Conservation (phyloP, 176 grass and related monocot species). For the Musa beccarii region DNA sequence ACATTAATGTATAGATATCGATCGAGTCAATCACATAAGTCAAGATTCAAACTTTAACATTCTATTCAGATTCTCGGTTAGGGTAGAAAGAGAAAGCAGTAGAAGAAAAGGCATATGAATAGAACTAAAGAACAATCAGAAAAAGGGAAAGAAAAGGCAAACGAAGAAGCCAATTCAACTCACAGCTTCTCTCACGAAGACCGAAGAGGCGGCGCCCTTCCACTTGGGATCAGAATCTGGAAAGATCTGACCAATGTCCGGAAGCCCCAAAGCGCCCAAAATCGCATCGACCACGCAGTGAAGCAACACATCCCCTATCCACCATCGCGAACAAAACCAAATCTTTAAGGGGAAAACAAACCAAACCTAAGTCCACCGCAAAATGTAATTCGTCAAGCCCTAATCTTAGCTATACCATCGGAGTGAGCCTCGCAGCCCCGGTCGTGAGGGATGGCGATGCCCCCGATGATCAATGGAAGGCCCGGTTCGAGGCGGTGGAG, state of each 20-base stretch:
- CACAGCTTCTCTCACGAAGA: slow-evolving; percentile 88
- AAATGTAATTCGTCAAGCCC: not conserved
- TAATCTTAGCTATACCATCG: slow-evolving; percentile 39
- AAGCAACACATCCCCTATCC: slow-evolving; percentile 83
- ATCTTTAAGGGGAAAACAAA: not conserved
- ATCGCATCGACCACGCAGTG: slow-evolving; percentile 99
- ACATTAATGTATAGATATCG: not conserved
- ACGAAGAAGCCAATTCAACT: slow-evolving; percentile 15
- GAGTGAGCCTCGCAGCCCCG: slow-evolving; percentile 92
- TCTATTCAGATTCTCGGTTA: not conserved
- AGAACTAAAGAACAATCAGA: too few species aligned
- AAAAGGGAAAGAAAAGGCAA: not conserved
- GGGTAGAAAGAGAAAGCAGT: not conserved
- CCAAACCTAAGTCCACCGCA: not conserved
- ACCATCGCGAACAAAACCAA: slow-evolving; percentile 3
- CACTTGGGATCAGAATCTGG: slow-evolving; percentile 84
- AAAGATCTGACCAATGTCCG: slow-evolving; percentile 98
- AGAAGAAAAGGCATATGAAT: not conserved
- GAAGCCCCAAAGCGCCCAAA: slow-evolving; percentile 86
- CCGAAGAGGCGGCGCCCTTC: slow-evolving; percentile 76
- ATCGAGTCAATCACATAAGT: not conserved
- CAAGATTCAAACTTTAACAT: not conserved
- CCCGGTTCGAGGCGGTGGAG: slow-evolving; percentile 93
- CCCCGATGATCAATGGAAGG: slow-evolving; percentile 93
- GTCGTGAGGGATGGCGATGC: slow-evolving; percentile 86